phyloP scores from a whole-genome alignment of 2,329 filamentous ascomycete genomes.

The Colletotrichum acutatum region DNA sequence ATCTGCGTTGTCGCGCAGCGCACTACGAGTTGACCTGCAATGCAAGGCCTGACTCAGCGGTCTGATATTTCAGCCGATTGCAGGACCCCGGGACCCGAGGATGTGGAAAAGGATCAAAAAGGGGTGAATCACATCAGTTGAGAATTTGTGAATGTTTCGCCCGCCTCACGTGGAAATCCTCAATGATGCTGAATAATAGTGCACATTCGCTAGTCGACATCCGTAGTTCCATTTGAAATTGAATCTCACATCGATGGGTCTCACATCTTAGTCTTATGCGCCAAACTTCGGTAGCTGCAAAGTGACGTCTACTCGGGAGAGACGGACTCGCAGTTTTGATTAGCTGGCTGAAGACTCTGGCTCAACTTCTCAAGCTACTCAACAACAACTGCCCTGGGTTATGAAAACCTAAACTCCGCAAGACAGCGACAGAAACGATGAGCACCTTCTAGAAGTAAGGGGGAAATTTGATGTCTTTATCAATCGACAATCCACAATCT shows the following conservation, averaged over 20 bases:
- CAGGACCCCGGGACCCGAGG: slow-evolving; percentile 4
- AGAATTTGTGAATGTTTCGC: background rate
- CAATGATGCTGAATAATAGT: background rate
- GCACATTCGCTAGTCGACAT: background rate
- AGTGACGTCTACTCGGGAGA: background rate
- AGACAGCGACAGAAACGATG: too few species aligned
- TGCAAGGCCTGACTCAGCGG: slow-evolving; percentile 17
- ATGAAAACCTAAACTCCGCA: background rate
- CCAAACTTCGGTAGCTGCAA: background rate
- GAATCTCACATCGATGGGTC: slow-evolving; percentile 9
- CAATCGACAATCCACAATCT: background rate
- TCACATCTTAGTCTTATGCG: background rate
- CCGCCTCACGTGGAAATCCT: slow-evolving; percentile 11
- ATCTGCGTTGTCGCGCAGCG: background rate
- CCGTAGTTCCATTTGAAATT: background rate
- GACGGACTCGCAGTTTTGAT: background rate
- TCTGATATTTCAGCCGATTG: background rate
- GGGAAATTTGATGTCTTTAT: background rate
- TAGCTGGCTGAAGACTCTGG: background rate
- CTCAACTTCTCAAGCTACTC: background rate
- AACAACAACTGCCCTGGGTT: too few species aligned
- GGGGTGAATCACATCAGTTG: background rate
- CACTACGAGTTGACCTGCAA: background rate
- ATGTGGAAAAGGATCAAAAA: background rate
- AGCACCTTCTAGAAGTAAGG: background rate